A percentile compares a stretch with the other conserved stretches of the same genome.
Conservation (phyloP, 2,329 filamentous ascomycete species). For the Cryphonectria carpinicola region DNA sequence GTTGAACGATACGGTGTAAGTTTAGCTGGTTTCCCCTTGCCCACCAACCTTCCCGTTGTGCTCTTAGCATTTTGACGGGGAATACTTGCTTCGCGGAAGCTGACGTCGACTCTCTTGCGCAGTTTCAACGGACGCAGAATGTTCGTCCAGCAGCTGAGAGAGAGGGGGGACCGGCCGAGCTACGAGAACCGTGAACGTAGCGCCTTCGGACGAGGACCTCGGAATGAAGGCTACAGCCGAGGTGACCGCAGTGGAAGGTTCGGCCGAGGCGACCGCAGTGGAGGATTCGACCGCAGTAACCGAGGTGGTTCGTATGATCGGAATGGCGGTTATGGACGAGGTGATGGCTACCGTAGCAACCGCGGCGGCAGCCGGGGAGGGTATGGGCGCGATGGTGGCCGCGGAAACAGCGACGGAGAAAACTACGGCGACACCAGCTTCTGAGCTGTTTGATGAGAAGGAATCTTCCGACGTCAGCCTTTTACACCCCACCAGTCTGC, state of each 20-base stretch:
- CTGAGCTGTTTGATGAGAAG: background rate
- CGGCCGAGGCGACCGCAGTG: background rate
- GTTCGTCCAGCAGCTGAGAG: background rate
- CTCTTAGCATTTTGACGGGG: background rate
- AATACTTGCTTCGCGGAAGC: background rate
- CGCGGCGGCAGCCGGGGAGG: background rate
- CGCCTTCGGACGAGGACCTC: background rate
- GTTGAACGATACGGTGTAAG: conserved; percentile 8
- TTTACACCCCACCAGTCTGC: background rate
- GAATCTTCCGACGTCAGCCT: background rate
- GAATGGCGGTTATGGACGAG: background rate
- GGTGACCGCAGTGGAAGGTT: background rate
- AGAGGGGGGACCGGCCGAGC: background rate
- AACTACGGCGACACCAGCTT: background rate
- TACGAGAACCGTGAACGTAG: background rate
- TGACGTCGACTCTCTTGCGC: background rate
- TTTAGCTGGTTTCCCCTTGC: background rate
- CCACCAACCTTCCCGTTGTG: background rate
- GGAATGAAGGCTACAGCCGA: background rate
- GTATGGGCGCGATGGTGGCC: conserved; percentile 2
- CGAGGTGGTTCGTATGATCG: conserved; percentile 3
- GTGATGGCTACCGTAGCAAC: background rate
- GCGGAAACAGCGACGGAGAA: background rate
- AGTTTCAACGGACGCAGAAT: conserved; percentile 2
- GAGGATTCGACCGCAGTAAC: background rate